phyloP scores from a whole-genome alignment of 225 moss, liverwort and hornwort species.

The Bryoerythrophyllum caledonicum region DNA sequence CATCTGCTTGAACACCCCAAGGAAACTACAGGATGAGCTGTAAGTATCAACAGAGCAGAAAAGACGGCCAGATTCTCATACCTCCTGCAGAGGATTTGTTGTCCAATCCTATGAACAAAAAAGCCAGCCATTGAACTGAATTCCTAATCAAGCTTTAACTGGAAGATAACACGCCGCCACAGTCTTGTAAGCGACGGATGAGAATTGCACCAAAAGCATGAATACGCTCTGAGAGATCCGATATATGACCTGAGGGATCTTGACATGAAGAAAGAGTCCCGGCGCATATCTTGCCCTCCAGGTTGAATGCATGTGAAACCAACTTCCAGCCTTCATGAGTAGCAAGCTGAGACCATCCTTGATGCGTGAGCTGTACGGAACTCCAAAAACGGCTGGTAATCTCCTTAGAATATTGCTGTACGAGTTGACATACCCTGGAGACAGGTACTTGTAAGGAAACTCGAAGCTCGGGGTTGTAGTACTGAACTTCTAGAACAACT shows the following conservation, averaged over 20 bases:
- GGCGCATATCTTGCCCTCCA: neutral
- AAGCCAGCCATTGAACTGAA: neutral
- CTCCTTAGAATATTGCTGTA: neutral
- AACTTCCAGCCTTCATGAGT: neutral
- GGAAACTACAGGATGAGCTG: neutral
- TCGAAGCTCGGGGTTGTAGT: neutral
- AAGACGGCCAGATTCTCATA: neutral
- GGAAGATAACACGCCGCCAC: neutral
- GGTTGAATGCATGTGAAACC: constrained; percentile 15
- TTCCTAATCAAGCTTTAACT: neutral
- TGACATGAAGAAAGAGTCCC: neutral
- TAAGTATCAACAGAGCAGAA: neutral
- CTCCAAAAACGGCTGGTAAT: neutral
- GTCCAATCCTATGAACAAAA: neutral
- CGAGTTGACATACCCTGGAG: neutral
- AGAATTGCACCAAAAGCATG: neutral
- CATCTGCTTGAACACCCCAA: neutral
- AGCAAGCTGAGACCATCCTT: neutral
- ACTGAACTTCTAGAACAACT: neutral
- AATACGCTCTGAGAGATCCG: neutral
- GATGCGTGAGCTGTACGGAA: neutral
- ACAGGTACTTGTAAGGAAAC: neutral
- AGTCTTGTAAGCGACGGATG: neutral
- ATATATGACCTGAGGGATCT: neutral
- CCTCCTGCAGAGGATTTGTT: neutral